Percentiles rank a stretch among this genome's conserved stretches.
Evolutionary conservation across 768 basidiomycete species (phyloP).

Genomic region (Hygrophoropsis aurantiaca): DNA sequence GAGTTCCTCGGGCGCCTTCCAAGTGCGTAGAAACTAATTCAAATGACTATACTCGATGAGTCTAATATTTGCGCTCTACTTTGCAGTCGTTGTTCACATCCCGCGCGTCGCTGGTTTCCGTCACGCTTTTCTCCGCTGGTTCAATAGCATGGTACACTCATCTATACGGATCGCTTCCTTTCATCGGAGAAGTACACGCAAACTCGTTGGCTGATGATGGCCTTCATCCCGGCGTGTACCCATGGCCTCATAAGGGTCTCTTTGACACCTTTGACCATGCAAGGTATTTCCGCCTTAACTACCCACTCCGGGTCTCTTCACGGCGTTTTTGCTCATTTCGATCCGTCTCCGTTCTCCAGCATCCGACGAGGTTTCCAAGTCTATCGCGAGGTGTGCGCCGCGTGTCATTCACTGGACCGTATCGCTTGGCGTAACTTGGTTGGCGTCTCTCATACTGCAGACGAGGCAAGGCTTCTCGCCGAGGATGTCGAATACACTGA

Average conservation of each 20-base stretch:
- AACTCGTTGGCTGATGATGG: conserved; percentile 93
- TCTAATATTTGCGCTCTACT: conserved; percentile 1
- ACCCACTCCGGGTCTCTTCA: conserved; percentile 4
- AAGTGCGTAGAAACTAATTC: conserved; percentile 46
- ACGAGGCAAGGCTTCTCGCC: conserved; percentile 87
- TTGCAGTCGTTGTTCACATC: conserved; percentile 65
- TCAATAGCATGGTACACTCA: conserved; percentile 97
- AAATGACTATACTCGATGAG: neutral
- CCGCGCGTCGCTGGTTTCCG: conserved; percentile 71
- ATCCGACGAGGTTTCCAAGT: conserved; percentile 96
- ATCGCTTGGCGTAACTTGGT: conserved; percentile 99
- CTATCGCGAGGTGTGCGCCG: conserved; percentile 98
- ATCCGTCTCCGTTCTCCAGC: conserved; percentile 39
- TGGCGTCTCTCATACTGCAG: conserved; percentile 93
- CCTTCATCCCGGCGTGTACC: conserved; percentile 82
- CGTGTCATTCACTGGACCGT: conserved; percentile 98
- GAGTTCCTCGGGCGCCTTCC: conserved; percentile 52
- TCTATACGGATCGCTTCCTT: conserved; percentile 86
- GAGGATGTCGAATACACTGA: conserved; percentile 97
- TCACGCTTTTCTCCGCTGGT: conserved; percentile 76
- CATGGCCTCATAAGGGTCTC: conserved; percentile 88
- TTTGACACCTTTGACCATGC: conserved; percentile 96
- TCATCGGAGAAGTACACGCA: conserved; percentile 90
- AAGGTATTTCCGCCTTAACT: conserved; percentile 56
- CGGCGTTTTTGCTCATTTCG: conserved; percentile 8